Conservation (phyloP, 2,329 filamentous ascomycete genomes). For the Phyllachora maydis region DNA sequence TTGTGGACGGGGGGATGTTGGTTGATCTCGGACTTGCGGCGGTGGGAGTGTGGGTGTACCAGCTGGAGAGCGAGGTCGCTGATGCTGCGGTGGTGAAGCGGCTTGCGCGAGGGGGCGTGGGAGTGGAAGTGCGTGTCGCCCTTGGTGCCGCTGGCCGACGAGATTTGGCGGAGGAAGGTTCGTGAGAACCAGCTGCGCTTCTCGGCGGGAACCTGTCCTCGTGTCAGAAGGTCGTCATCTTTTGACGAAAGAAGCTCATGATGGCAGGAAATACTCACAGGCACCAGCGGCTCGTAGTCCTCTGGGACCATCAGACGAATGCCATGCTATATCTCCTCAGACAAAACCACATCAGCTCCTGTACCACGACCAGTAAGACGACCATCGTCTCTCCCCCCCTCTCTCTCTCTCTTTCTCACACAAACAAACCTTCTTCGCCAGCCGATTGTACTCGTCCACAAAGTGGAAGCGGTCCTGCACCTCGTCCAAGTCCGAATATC, state of each 20-base stretch:
- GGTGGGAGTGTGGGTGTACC: conserved; percentile 16
- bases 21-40: too few relatives aligned
- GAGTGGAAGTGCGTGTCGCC: too few relatives aligned
- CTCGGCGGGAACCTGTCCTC: conserved; percentile 3
- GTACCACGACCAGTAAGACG: neutral
- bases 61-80: conserved; percentile 30
- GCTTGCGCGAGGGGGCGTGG: too few relatives aligned
- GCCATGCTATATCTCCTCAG: conserved; percentile 24
- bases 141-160: conserved; percentile 7
- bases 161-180: conserved; percentile 11
- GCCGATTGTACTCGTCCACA: conserved; percentile 35
- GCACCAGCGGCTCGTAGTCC: conserved; percentile 12
- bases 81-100: conserved; percentile 25
- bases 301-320: conserved; percentile 19
- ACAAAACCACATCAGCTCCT: neutral
- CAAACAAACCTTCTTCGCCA: conserved; percentile 42
- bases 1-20: too few relatives aligned
- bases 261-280: conserved; percentile 12
- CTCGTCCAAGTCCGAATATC: conserved; percentile 25
- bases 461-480: conserved; percentile 24
- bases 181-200: conserved; percentile 11
- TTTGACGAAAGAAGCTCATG: neutral
- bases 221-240: conserved; percentile 1
- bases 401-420: too few relatives aligned
- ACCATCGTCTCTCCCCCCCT: too few relatives aligned